Evolutionary conservation across 2,329 filamentous ascomycete genomes (phyloP).

Genomic region (Sarocladiaceae sp.): DNA sequence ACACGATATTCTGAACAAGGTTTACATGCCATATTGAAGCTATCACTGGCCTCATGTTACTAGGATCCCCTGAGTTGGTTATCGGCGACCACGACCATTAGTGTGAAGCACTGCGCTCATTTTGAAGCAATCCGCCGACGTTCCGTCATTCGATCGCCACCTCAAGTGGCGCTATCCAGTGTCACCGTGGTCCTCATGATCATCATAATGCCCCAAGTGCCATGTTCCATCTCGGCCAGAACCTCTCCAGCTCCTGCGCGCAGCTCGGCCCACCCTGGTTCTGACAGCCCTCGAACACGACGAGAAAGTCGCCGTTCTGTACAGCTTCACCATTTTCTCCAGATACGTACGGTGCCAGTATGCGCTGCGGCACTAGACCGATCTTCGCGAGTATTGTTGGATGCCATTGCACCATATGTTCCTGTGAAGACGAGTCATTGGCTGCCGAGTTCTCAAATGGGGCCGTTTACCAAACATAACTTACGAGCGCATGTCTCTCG

Average conservation of each 20-base stretch:
- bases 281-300: constrained; percentile 71
- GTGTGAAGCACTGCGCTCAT: too few relatives aligned
- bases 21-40: too few relatives aligned
- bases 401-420: constrained; percentile 93
- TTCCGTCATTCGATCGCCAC: too few relatives aligned
- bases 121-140: too few relatives aligned
- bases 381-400: constrained; percentile 88
- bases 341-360: constrained; percentile 71
- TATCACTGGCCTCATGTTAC: too few relatives aligned
- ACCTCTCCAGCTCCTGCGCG: constrained; percentile 59
- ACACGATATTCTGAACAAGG: too few relatives aligned
- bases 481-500: constrained; percentile 81
- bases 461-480: constrained; percentile 20
- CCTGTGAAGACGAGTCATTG: constrained; percentile 37
- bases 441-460: not conserved
- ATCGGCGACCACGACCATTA: too few relatives aligned
- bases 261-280: constrained; percentile 54
- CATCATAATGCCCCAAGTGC: constrained; percentile 24
- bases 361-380: constrained; percentile 79
- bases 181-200: too few relatives aligned
- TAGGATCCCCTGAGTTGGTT: too few relatives aligned
- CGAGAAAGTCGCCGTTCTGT: constrained; percentile 76
- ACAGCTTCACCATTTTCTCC: constrained; percentile 56
- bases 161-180: not conserved
- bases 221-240: constrained; percentile 39